Percentiles rank a stretch among this genome's conserved stretches.
phyloP scores from a whole-genome alignment of 306 rosid genomes.

The Acacia melanoxylon region DNA sequence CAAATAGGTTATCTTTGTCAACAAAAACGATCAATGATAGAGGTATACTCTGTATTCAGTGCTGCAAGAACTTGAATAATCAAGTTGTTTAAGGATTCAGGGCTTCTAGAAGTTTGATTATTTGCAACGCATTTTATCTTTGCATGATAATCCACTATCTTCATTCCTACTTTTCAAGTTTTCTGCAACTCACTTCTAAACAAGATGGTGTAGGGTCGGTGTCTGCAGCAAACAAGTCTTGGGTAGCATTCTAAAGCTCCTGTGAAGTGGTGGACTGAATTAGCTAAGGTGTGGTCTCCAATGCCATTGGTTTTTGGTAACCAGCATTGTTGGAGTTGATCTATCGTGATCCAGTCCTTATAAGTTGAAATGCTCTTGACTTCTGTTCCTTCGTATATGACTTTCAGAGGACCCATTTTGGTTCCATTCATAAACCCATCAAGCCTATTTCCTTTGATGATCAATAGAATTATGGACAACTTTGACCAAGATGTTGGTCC shows the following conservation, averaged over 20 bases:
- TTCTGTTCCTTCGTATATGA: neutral
- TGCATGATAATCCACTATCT: neutral
- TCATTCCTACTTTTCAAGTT: neutral
- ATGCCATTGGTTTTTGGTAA: neutral
- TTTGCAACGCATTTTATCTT: neutral
- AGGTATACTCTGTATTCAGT: too few species aligned
- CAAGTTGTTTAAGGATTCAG: neutral
- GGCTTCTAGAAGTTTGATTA: neutral
- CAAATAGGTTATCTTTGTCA: neutral
- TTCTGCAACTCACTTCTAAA: neutral
- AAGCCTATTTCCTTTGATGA: neutral
- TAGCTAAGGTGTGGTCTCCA: neutral
- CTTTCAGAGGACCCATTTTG: neutral
- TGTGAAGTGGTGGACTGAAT: neutral
- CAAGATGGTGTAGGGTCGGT: neutral
- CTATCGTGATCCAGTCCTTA: neutral
- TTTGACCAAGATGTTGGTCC: neutral
- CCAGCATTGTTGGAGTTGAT: neutral
- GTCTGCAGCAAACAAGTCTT: neutral
- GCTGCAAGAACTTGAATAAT: neutral
- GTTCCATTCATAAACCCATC: neutral
- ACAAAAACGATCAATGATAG: neutral
- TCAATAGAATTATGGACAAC: neutral
- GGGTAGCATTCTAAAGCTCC: neutral
- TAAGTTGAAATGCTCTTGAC: neutral